These are phyloP conservation scores for Plasmodium berghei DNA, from an alignment of 169 alveolate species.

Conservation along the genomic window DNA sequence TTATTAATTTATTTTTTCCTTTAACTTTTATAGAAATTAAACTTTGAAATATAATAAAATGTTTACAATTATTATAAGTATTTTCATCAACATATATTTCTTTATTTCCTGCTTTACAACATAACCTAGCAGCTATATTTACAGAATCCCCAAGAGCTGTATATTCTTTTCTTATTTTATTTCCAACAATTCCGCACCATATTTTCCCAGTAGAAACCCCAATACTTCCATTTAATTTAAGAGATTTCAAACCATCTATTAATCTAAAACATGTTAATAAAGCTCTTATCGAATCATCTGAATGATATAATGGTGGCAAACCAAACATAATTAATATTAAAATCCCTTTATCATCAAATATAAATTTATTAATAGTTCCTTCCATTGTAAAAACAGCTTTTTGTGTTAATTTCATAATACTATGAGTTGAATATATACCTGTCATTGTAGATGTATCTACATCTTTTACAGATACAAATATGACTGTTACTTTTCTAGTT, in stretches of 20 bases:
- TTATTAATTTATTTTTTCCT: conserved; percentile 84
- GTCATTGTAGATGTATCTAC: conserved; percentile 80
- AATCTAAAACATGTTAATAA: conserved; percentile 84
- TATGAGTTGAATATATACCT: conserved; percentile 78
- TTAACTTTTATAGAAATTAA: conserved; percentile 84
- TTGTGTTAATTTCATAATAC: conserved; percentile 80
- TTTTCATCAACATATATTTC: conserved; percentile 82
- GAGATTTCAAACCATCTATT: conserved; percentile 79
- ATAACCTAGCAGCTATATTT: conserved; percentile 85
- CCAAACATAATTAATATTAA: conserved; percentile 86
- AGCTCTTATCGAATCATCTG: conserved; percentile 88
- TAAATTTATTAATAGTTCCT: conserved; percentile 87
- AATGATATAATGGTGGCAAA: conserved; percentile 89
- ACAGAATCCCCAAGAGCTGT: conserved; percentile 89
- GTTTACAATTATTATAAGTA: conserved; percentile 81
- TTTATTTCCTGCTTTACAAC: conserved; percentile 74
- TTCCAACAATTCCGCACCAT: conserved; percentile 91
- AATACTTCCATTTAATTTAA: conserved; percentile 84
- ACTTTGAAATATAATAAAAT: conserved; percentile 80
- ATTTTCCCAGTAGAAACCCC: conserved; percentile 89
- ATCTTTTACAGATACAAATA: conserved; percentile 86
- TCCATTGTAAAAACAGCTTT: conserved; percentile 81
- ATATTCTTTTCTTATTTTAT: conserved; percentile 86
- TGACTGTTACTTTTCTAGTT: conserved; percentile 84
- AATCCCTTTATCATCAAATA: conserved; percentile 89